A percentile compares a stretch with the other conserved stretches of the same genome.
Evolutionary conservation across 495 filamentous ascomycete species (phyloP).

Genomic region (Lepraria neglecta): DNA sequence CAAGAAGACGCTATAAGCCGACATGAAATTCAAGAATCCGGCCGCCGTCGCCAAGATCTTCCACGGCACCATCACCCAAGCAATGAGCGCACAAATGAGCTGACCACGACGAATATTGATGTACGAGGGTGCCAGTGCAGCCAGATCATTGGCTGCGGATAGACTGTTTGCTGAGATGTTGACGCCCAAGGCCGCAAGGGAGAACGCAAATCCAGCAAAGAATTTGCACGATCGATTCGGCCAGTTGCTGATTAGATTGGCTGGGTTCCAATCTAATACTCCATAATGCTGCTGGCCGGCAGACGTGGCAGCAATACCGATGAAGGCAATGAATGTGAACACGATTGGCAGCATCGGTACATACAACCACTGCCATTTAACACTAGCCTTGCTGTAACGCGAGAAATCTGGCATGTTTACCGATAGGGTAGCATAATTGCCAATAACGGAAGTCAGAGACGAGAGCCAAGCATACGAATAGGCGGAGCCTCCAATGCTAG

Average conservation of each 20-base stretch:
- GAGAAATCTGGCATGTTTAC: conserved; percentile 41
- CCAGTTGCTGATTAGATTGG: conserved; percentile 39
- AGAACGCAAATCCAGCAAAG: conserved; percentile 45
- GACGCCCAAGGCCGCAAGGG: conserved; percentile 41
- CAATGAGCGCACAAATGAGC: conserved; percentile 52
- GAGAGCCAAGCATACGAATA: conserved; percentile 43
- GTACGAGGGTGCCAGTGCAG: conserved; percentile 50
- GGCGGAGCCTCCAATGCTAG: conserved; percentile 34
- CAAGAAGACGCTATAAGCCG: conserved; percentile 60
- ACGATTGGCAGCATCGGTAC: conserved; percentile 43
- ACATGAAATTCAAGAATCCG: conserved; percentile 57
- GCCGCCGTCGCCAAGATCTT: conserved; percentile 55
- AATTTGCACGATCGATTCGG: conserved; percentile 48
- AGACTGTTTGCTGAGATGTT: conserved; percentile 64
- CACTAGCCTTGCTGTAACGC: conserved; percentile 41
- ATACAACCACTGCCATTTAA: conserved; percentile 44
- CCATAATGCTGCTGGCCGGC: conserved; percentile 41
- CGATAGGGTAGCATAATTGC: conserved; percentile 40
- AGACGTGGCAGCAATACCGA: conserved; percentile 43
- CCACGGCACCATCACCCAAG: conserved; percentile 59
- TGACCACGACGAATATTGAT: conserved; percentile 60
- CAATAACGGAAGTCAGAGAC: conserved; percentile 42
- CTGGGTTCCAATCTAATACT: conserved; percentile 43
- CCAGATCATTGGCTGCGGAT: conserved; percentile 59
- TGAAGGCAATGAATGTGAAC: conserved; percentile 47